Evolutionary conservation across 1,139 yeast genomes (phyloP), one percentile per base, ranked within the genome.

Genomic region (Debaryomyces fabryi): DNA sequence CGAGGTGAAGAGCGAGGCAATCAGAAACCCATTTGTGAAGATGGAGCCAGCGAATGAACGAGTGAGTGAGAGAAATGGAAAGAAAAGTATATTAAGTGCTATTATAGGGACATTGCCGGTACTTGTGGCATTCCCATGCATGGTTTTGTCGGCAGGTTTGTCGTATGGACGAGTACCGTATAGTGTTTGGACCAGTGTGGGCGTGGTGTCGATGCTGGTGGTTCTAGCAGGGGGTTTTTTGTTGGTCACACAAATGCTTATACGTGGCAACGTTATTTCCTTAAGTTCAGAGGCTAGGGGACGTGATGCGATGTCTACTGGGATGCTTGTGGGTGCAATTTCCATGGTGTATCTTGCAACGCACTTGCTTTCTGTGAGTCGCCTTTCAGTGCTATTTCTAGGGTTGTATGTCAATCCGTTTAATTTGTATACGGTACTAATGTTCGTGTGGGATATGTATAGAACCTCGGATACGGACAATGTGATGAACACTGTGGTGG

Each of bases 401-500:
- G 71, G 71, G 5, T 58, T 69, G 16, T 66, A 62, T 47, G 50
- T 67, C 49, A 63, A 67, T 49, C 63, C 57, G 13, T 58, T 62
- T 54, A 68, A 64, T 42, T 49, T 62, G 10, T 69, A 67, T 52
- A 64, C 72, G 1, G 51, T 62, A 15, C 39, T 62, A 27, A 58
- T 65, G 30, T 59, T 68, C 35, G 32, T 56, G 41, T 49, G 23
- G 24, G 45, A 44, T 20, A 21, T 42, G 9, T 49, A 42, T 52
- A 16, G 53, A 52, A 41, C 48, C 54, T 36, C 30, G 21, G 7
- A 38, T 7, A 21, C 43, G n/a, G 33, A 24, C 7, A n/a, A 37
- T 6, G 20, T 44, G 13, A 32, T 50, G 5, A 32, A 37, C 32
- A 49, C 60, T 8, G 34, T 57, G 1, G 21, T 53, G 10, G 70